phyloP scores from a whole-genome alignment of 352 stramenopile genomes.

The Pythium dissimile region DNA sequence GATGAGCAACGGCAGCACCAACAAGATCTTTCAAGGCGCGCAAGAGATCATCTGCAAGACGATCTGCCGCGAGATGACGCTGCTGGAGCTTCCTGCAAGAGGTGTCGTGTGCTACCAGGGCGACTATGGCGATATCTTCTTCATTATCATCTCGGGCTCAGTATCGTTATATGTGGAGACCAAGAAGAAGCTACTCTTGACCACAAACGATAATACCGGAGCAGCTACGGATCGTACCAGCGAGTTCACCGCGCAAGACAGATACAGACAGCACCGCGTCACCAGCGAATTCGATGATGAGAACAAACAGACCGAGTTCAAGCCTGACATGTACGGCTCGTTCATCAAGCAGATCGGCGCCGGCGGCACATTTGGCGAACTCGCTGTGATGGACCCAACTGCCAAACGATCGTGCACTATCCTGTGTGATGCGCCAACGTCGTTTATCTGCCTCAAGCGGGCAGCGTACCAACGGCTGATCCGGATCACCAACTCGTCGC shows the following conservation, averaged over 20 bases:
- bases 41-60: constrained; percentile 88
- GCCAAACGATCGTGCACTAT: constrained; percentile 71
- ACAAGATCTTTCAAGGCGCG: constrained; percentile 75
- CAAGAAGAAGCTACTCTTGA: constrained; percentile 33
- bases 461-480: constrained; percentile 80
- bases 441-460: constrained; percentile 85
- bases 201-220: constrained; percentile 4
- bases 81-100: constrained; percentile 55
- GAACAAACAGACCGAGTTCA: constrained; percentile 4
- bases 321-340: constrained; percentile 44
- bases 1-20: constrained; percentile 75
- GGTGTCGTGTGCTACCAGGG: constrained; percentile 79
- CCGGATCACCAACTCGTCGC: constrained; percentile 74
- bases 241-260: neutral
- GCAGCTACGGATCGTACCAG: neutral
- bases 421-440: constrained; percentile 59
- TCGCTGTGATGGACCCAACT: constrained; percentile 79
- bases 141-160: constrained; percentile 67
- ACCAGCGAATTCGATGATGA: constrained; percentile 22
- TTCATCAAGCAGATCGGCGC: constrained; percentile 80
- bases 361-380: constrained; percentile 73
- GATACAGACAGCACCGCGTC: constrained; percentile 3
- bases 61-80: constrained; percentile 85
- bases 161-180: constrained; percentile 76
- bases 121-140: constrained; percentile 82